Base-by-base conservation (phyloP, 2,329 filamentous ascomycete species). In the Botrytis squamosa region DNA sequence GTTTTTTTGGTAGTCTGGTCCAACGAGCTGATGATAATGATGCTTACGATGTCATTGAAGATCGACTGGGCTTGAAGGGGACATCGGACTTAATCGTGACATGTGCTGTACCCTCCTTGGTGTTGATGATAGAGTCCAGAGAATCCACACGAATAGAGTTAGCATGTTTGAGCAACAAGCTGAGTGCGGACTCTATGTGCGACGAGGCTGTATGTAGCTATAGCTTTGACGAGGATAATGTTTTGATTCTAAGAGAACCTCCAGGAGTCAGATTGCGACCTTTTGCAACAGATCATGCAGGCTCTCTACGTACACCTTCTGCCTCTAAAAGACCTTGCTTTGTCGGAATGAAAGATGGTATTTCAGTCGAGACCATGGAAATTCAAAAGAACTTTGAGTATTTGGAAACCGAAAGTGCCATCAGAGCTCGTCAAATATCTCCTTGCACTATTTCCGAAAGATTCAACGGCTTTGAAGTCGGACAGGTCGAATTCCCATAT, bases 1-100 rank as follows among this genome's bases (percentile, higher is more conserved):
- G 69, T 36, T 71, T 71, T 18, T 71, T 71, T 29, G 69, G 59
- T 10, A 71, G 20, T 14, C 46, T 64, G 18, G 20, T 64, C 38
- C 9, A n/a, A 62, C 33, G 36, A n/a, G 10, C 57, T 22, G 33
- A n/a, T 1, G 52, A 70, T 16, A 36, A 7, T 0, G 12, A 70
- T 60, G 10, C 44, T 29, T 55, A 62, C 20, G 44, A 64, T 14
- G 57, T 14, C 12, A 12, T 64, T 14, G 69, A 71, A 64, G 69
- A 71, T 7, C 22, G 25, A 16, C 25, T 4, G 9, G 59, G 69
- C 18, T 71, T 44, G 69, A 52, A 29, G 1, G 69, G 69, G 18
- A 14, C 69, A 38, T 64, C 69, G 1, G 22, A 71, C 22, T 46
- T 71, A 20, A 40, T 71, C 29, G 20, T 71, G 18, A 55, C 18